Percentiles rank a stretch among this genome's conserved stretches.
These are phyloP conservation scores for Tulasnella sp. DNA, from an alignment of 768 basidiomycete genomes.

Conservation along the genomic window DNA sequence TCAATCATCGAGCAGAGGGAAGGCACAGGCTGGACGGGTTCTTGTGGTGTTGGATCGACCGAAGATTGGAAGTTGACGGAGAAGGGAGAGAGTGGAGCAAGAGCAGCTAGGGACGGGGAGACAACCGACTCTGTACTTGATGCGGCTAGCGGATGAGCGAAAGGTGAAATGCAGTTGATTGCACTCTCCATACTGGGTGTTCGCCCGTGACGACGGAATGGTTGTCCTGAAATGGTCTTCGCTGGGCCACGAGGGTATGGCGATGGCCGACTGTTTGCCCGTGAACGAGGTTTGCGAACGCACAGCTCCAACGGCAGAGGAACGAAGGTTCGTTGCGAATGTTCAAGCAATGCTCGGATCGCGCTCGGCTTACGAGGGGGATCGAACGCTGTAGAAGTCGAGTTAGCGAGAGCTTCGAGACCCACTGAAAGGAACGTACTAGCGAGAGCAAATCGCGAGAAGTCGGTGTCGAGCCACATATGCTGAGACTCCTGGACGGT, in stretches of 20 bases:
- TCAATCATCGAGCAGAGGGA: not conserved
- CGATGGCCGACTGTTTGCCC: slow-evolving; percentile 1
- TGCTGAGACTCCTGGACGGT: slow-evolving; percentile 13
- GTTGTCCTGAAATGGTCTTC: not conserved
- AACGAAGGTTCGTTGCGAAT: slow-evolving; percentile 11
- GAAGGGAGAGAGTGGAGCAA: not conserved
- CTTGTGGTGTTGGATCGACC: not conserved
- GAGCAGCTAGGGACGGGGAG: not conserved
- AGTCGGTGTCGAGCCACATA: slow-evolving; percentile 14
- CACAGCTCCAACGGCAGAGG: slow-evolving; percentile 14
- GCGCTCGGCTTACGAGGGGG: slow-evolving; percentile 9
- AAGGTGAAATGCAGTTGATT: slow-evolving; percentile 14
- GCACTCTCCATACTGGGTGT: slow-evolving; percentile 13
- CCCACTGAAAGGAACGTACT: slow-evolving; percentile 1
- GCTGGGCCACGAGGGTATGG: not conserved
- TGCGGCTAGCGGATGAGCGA: not conserved
- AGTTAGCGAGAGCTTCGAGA: not conserved
- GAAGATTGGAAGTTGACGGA: not conserved
- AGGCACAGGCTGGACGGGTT: not conserved
- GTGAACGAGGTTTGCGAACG: slow-evolving; percentile 12
- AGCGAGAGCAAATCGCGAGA: slow-evolving; percentile 14
- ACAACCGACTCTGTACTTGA: not conserved
- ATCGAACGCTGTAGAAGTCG: slow-evolving; percentile 11
- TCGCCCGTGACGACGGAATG: not conserved
- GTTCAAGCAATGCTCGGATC: slow-evolving; percentile 14